Percentiles rank a stretch among this genome's conserved stretches.
phyloP scores from a whole-genome alignment of 140 eudicot genomes.

The Oenanthe javanica region DNA sequence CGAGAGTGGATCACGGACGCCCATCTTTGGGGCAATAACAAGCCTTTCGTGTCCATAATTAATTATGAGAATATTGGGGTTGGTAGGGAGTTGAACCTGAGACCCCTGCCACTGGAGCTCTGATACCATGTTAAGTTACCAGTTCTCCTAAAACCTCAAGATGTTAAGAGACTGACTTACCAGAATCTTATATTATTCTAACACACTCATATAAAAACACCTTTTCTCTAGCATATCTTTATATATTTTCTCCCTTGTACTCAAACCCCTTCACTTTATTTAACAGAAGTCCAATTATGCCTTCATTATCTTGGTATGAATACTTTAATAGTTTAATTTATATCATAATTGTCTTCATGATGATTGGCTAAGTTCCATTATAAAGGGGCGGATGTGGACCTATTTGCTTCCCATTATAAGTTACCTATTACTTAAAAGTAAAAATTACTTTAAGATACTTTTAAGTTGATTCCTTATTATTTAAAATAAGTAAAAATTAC shows the following conservation, averaged over 20 bases:
- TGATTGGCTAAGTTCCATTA: background rate
- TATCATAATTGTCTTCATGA: background rate
- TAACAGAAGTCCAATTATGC: background rate
- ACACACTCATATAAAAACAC: no score
- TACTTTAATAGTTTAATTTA: no score
- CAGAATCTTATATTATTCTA: no score
- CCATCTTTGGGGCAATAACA: no score
- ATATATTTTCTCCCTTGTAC: background rate
- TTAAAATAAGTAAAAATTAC: background rate
- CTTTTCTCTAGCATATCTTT: background rate
- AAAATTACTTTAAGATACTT: background rate
- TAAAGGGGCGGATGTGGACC: background rate
- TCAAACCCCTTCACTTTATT: background rate
- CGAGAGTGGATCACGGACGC: no score
- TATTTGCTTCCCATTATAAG: background rate
- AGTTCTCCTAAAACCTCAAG: no score
- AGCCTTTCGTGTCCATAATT: no score
- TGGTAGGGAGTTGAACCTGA: no score
- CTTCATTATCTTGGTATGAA: background rate
- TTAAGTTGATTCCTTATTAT: background rate
- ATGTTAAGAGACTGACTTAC: no score
- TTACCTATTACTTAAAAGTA: background rate
- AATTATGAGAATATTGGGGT: no score
- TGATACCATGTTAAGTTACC: no score
- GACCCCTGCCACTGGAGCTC: no score